Evolutionary conservation across 345 rosid genomes (phyloP).

Genomic region (Dipteronia sinensis): DNA sequence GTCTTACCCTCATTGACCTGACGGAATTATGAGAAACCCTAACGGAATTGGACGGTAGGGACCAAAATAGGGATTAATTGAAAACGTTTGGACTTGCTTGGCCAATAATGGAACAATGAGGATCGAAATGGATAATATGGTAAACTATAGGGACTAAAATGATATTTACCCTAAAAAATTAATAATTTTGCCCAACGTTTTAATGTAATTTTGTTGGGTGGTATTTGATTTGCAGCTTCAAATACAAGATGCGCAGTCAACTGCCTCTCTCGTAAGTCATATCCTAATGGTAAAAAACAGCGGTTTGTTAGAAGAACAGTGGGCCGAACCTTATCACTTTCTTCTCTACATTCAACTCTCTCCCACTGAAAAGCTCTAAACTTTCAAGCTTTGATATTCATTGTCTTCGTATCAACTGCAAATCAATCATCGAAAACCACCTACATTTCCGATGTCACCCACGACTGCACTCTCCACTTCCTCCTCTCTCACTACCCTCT

Average conservation of each 20-base stretch:
- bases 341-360: neutral
- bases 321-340: constrained; percentile 22
- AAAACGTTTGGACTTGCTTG: too few relatives aligned
- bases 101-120: too few relatives aligned
- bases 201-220: neutral
- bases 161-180: too few relatives aligned
- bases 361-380: neutral
- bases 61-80: too few relatives aligned
- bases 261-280: neutral
- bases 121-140: too few relatives aligned
- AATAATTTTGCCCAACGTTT: too few relatives aligned
- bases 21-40: too few relatives aligned
- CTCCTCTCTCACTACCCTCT: constrained; percentile 8
- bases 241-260: constrained; percentile 2
- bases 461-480: constrained; percentile 16
- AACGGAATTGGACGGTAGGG: too few relatives aligned
- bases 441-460: constrained; percentile 24
- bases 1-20: too few relatives aligned
- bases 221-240: neutral
- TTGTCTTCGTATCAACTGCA: too few relatives aligned
- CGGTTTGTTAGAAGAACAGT: neutral
- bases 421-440: neutral
- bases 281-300: neutral
- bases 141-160: too few relatives aligned
- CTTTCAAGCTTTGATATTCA: neutral